Base-by-base conservation (phyloP, 2,329 filamentous ascomycete species). In the Ascochyta clinopodiicola region DNA sequence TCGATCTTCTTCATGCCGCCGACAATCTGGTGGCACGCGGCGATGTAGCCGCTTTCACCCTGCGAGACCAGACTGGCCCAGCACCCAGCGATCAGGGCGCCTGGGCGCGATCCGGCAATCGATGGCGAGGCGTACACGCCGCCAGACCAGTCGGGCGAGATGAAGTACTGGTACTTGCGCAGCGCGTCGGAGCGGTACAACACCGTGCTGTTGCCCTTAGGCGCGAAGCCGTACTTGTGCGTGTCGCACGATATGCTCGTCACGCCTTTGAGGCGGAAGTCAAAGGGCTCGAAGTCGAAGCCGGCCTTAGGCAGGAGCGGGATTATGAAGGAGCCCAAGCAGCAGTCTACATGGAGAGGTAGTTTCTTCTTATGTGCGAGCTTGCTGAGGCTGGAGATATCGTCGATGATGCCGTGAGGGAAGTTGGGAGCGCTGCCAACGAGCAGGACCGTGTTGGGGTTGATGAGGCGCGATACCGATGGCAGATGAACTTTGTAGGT, bases 211-310 rank as follows among this genome's bases (percentile, higher is more conserved):
- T 96, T 99, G 64, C 95, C 95, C 80, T 99, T 99, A 48, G 95
- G 95, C 1, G 95, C 95, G 73, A 99, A 99, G 34, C 95, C 95
- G 75, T 99, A 99, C 77, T 99, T 99, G 84, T 99, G 95, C 2
- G 95, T 99, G 75, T 99, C 95, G 75, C 93, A 96, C 64, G 88
- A 92, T 76, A 99, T 98, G 75, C 89, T 94, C 3, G 94, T 97
- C 34, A 99, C 95, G 67, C 95, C 95, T 64, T 91, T 92, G 56
- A 96, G 87, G 51, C 90, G 87, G 85, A 99, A 99, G 76, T 99
- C 95, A 72, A 98, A 98, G 5, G 87, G 87, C 65, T 89, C 87
- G 21, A 90, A 85, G 60, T 96, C 91, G 76, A 96, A 98, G 39
- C 95, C 95, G n/a, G 95, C 92, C 71, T 90, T 91, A 61, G 92